Conservation (phyloP, 1,284 basidiomycete genomes). For the Albatrellus sp. region DNA sequence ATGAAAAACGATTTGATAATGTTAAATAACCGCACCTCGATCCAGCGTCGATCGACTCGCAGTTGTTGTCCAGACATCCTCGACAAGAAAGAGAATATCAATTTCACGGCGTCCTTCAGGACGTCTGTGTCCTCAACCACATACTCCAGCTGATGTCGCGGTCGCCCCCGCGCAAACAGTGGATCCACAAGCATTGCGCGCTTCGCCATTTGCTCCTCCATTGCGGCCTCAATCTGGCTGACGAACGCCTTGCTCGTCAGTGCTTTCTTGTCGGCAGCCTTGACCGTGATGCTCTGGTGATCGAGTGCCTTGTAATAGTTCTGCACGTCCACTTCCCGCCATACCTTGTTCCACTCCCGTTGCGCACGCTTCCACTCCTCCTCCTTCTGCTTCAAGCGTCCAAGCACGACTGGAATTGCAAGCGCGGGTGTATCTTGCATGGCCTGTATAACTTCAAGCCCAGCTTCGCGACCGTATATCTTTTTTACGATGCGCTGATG, state of each 20-base stretch:
- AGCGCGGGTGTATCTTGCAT: slow-evolving; percentile 89
- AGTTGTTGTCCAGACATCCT: slow-evolving; percentile 80
- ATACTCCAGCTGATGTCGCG: slow-evolving; percentile 75
- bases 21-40: slow-evolving; percentile 76
- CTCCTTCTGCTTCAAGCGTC: slow-evolving; percentile 90
- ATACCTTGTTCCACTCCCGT: slow-evolving; percentile 98
- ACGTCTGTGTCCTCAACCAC: slow-evolving; percentile 67
- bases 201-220: slow-evolving; percentile 78
- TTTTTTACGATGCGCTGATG: slow-evolving; percentile 95
- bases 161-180: slow-evolving; percentile 57
- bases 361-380: slow-evolving; percentile 99
- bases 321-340: slow-evolving; percentile 91
- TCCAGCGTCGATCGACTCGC: slow-evolving; percentile 64
- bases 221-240: slow-evolving; percentile 79
- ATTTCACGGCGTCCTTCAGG: slow-evolving; percentile 79
- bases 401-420: slow-evolving; percentile 91
- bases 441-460: slow-evolving; percentile 79
- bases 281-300: slow-evolving; percentile 89
- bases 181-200: slow-evolving; percentile 70
- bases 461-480: slow-evolving; percentile 85
- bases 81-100: slow-evolving; percentile 86
- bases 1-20: slow-evolving; percentile 70
- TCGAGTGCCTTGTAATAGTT: slow-evolving; percentile 92
- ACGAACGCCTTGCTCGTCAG: slow-evolving; percentile 78
- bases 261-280: slow-evolving; percentile 85